Percentiles rank a stretch among this genome's conserved stretches.
Conservation (phyloP, 2,329 filamentous ascomycete genomes). For the Fusarium temperatum region DNA sequence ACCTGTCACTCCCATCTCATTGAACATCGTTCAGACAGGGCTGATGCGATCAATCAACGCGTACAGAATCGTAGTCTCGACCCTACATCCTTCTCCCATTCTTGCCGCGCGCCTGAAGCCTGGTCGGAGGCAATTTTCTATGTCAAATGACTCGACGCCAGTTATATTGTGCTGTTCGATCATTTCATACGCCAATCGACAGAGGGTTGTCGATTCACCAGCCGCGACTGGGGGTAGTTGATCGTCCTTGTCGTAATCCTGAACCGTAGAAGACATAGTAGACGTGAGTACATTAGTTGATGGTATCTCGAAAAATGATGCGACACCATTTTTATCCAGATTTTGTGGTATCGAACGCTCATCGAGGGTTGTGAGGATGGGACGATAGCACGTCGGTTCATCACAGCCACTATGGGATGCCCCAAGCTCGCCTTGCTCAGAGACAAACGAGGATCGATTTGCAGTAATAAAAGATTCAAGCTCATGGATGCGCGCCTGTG, state of each 20-base stretch:
- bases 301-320: fast-evolving
- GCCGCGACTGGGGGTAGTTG: neutral
- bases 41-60: slow-evolving; percentile 14
- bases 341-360: neutral
- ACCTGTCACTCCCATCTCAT: no score
- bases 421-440: neutral
- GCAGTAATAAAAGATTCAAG: neutral
- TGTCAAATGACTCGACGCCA: neutral
- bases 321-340: fast-evolving
- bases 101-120: slow-evolving; percentile 5
- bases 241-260: neutral
- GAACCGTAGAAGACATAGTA: neutral
- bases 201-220: slow-evolving; percentile 12
- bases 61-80: slow-evolving; percentile 16
- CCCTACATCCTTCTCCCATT: slow-evolving; percentile 13
- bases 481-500: neutral
- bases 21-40: no score
- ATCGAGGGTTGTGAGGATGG: no score
- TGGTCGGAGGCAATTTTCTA: neutral
- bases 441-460: neutral
- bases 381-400: neutral
- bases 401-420: no score
- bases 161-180: slow-evolving; percentile 9
- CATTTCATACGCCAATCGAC: slow-evolving; percentile 9
- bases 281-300: fast-evolving